These are phyloP conservation scores for Pseudozyma thailandica DNA, from an alignment of 1,284 basidiomycete genomes.

Conservation along the genomic window DNA sequence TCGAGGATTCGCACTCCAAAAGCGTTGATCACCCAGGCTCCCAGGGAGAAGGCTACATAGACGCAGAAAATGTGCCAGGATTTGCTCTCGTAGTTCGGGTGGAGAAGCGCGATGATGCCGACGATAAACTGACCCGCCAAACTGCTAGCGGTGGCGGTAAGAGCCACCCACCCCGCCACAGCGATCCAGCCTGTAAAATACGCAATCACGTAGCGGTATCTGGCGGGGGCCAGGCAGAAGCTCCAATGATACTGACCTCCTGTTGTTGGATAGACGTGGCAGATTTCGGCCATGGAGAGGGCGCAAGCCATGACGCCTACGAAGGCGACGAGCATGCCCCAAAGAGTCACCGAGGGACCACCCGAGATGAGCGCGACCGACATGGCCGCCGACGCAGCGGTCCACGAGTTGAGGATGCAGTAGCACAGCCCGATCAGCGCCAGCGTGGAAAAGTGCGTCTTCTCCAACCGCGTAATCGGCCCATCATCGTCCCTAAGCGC, in stretches of 20 bases:
- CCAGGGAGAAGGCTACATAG: conserved; percentile 52
- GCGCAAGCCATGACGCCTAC: conserved; percentile 67
- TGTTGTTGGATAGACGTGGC: conserved; percentile 52
- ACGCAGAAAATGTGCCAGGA: conserved; percentile 60
- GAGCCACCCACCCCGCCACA: conserved; percentile 68
- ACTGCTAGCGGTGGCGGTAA: conserved; percentile 64
- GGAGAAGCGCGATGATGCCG: conserved; percentile 68
- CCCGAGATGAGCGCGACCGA: conserved; percentile 65
- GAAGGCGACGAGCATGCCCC: conserved; percentile 68
- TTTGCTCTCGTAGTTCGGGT: conserved; percentile 62
- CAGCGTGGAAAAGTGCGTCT: conserved; percentile 44
- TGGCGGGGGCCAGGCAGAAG: conserved; percentile 63
- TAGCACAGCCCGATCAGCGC: conserved; percentile 48
- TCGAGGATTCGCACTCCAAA: conserved; percentile 55
- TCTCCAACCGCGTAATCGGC: background rate
- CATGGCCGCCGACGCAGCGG: conserved; percentile 62
- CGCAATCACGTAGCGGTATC: conserved; percentile 54
- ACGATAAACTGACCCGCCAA: conserved; percentile 66
- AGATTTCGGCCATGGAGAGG: conserved; percentile 67
- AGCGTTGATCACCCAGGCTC: conserved; percentile 56
- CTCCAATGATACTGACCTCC: conserved; percentile 70
- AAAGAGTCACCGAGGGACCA: conserved; percentile 68
- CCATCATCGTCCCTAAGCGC: too few species aligned
- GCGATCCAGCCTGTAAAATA: conserved; percentile 61
- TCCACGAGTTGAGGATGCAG: conserved; percentile 64